Conservation (phyloP, 2,329 filamentous ascomycete species). For the Magnaporthiopsis incrustans region DNA sequence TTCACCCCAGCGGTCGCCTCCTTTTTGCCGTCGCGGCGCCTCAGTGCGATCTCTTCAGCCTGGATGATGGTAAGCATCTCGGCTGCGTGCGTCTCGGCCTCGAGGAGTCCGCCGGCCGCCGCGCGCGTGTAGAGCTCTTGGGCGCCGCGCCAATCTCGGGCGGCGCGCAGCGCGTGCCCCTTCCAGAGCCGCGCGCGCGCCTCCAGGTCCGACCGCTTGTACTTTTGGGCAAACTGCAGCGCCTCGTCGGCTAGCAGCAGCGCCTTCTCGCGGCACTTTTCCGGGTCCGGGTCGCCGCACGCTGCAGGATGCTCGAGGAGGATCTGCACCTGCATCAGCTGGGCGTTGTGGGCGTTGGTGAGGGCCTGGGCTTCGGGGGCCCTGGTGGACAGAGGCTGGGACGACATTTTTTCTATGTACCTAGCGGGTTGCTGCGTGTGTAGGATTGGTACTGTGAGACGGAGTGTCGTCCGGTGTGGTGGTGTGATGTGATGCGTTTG, state of each 20-base stretch:
- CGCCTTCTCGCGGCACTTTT: background rate
- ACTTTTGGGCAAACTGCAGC: background rate
- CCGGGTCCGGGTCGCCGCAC: background rate
- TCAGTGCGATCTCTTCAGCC: background rate
- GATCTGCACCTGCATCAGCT: background rate
- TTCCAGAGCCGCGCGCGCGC: background rate
- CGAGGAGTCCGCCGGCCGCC: background rate
- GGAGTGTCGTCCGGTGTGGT: background rate
- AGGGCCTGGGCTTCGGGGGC: background rate
- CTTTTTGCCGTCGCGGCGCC: too few relatives aligned
- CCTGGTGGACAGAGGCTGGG: too few relatives aligned
- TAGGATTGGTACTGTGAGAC: background rate
- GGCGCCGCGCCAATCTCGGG: background rate
- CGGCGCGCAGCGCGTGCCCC: background rate
- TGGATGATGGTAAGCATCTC: background rate
- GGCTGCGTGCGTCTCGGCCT: background rate
- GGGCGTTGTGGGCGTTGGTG: background rate
- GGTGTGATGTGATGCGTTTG: background rate
- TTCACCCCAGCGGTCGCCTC: too few relatives aligned
- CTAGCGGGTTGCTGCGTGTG: accelerated
- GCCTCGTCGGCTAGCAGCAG: background rate
- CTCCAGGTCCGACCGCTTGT: background rate
- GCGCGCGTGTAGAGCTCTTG: background rate
- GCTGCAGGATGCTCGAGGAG: background rate
- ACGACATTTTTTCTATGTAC: background rate